Evolutionary conservation across 192 early-diverging fungal genomes (phyloP).

Genomic region (Diversispora epigaea): DNA sequence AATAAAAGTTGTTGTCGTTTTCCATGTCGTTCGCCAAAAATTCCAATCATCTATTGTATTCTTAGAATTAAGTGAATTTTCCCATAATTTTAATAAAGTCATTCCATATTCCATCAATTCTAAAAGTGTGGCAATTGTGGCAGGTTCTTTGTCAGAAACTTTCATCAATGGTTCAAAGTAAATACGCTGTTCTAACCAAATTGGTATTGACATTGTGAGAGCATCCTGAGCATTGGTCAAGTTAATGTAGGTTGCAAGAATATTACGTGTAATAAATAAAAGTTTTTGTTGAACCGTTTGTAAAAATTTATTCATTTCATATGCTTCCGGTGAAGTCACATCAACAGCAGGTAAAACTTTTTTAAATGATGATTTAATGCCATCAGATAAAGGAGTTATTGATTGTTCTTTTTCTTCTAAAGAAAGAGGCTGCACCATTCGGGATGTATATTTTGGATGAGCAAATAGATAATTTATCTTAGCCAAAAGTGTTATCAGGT

Average conservation of each 20-base stretch:
- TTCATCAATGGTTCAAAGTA: slow-evolving; percentile 25
- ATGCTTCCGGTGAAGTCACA: not conserved
- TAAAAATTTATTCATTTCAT: slow-evolving; percentile 24
- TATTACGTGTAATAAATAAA: slow-evolving; percentile 27
- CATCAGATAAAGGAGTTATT: not conserved
- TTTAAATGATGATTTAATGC: slow-evolving; percentile 9
- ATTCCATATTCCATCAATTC: slow-evolving; percentile 23
- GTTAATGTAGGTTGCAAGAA: slow-evolving; percentile 20
- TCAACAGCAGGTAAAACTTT: not conserved
- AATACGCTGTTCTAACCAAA: slow-evolving; percentile 2
- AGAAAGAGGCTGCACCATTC: not conserved
- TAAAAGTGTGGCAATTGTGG: slow-evolving; percentile 23
- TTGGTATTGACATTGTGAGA: slow-evolving; percentile 9
- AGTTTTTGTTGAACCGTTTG: slow-evolving; percentile 29
- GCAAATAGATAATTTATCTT: slow-evolving; percentile 43
- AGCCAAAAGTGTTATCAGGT: slow-evolving; percentile 37
- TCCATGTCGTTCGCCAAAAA: slow-evolving; percentile 30
- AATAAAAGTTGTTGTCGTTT: slow-evolving; percentile 7
- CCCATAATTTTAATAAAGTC: slow-evolving; percentile 21
- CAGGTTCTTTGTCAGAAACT: slow-evolving; percentile 9
- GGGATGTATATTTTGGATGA: slow-evolving; percentile 35
- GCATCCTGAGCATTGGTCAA: slow-evolving; percentile 15
- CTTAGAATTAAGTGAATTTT: not conserved
- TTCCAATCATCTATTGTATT: slow-evolving; percentile 16
- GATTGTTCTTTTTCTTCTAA: slow-evolving; percentile 22